Percentiles rank a stretch among this genome's conserved stretches.
Conservation (phyloP, 495 filamentous ascomycete species). For the Friedmanniomyces simplex region DNA sequence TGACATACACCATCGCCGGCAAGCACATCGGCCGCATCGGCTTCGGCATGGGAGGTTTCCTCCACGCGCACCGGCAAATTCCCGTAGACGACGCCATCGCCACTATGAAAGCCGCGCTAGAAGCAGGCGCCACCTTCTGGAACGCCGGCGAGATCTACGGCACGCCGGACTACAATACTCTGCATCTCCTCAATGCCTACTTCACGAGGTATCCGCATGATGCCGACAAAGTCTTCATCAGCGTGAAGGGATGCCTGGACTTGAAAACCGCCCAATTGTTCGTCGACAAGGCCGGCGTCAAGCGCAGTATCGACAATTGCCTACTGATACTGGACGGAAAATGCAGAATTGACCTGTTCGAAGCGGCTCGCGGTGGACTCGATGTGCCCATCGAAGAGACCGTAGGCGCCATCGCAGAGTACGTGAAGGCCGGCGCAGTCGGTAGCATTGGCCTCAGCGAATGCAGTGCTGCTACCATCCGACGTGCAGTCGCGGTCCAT, state of each 20-base stretch:
- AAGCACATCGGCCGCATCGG: no score
- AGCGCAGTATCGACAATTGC: slow-evolving; percentile 55
- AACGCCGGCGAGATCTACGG: slow-evolving; percentile 76
- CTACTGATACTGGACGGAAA: slow-evolving; percentile 57
- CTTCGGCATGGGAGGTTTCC: no score
- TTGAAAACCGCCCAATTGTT: slow-evolving; percentile 50
- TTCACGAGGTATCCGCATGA: slow-evolving; percentile 59
- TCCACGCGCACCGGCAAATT: no score
- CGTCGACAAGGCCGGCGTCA: slow-evolving; percentile 28
- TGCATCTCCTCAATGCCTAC: slow-evolving; percentile 53
- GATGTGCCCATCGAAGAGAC: slow-evolving; percentile 49
- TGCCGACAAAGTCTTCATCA: slow-evolving; percentile 51
- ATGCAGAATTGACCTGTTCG: slow-evolving; percentile 74
- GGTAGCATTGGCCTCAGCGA: slow-evolving; percentile 67
- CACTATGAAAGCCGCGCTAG: slow-evolving; percentile 54
- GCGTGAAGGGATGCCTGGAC: slow-evolving; percentile 50
- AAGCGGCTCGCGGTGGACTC: slow-evolving; percentile 62
- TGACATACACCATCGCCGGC: no score
- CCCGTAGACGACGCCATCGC: no score
- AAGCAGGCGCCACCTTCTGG: slow-evolving; percentile 60
- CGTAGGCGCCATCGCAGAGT: slow-evolving; percentile 41
- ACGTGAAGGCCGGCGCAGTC: slow-evolving; percentile 65
- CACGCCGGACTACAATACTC: slow-evolving; percentile 53
- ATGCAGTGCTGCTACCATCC: slow-evolving; percentile 59
- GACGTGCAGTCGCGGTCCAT: slow-evolving; percentile 55